Evolutionary conservation across 345 rosid genomes (phyloP).

Genomic region (Populus ilicifolia): DNA sequence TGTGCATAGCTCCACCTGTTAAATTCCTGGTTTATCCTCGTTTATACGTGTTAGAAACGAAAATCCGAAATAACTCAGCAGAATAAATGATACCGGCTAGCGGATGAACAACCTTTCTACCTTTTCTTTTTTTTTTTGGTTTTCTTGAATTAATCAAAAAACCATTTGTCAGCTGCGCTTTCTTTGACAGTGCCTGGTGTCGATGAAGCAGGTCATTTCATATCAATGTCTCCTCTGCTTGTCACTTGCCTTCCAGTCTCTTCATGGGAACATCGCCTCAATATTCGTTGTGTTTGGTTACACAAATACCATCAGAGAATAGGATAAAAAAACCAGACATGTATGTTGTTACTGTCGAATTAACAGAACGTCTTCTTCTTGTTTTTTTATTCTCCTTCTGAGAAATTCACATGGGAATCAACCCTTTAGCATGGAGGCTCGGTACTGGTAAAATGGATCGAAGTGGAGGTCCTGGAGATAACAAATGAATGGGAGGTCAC

Average conservation of each 20-base stretch:
- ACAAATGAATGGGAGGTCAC: not conserved
- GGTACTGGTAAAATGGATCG: not conserved
- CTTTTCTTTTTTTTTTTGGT: too few species aligned
- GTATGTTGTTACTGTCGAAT: not conserved
- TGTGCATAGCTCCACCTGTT: not conserved
- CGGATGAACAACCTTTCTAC: too few species aligned
- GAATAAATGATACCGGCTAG: too few species aligned
- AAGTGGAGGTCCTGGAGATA: not conserved
- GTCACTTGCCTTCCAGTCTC: conserved; percentile 13
- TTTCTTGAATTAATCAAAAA: too few species aligned
- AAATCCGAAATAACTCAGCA: not conserved
- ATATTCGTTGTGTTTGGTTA: conserved; percentile 4
- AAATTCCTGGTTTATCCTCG: not conserved
- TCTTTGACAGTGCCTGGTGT: not conserved
- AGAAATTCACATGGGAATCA: not conserved
- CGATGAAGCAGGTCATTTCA: conserved; percentile 15
- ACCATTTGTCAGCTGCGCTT: not conserved
- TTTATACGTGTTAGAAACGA: not conserved
- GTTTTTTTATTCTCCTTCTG: not conserved
- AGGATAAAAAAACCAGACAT: not conserved
- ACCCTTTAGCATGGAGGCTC: not conserved
- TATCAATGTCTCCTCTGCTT: conserved; percentile 1
- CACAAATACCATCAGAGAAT: not conserved
- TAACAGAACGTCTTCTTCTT: too few species aligned
- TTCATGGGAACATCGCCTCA: conserved; percentile 23